These are phyloP conservation scores for Paramecium sonneborni DNA, from an alignment of 73 alveolate genomes.

Conservation along the genomic window DNA sequence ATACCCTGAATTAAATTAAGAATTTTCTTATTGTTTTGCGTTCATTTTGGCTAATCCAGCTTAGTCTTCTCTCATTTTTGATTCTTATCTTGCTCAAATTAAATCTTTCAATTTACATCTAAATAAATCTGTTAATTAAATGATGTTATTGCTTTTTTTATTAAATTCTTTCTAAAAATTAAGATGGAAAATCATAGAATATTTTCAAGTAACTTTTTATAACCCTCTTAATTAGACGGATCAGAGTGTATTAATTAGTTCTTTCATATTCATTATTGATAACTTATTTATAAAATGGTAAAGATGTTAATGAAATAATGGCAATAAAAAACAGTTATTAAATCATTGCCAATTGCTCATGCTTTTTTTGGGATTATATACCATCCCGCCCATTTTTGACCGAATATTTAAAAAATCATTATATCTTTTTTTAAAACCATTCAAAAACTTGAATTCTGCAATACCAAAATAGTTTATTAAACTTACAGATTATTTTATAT, in stretches of 20 bases:
- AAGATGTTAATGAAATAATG: too few relatives aligned
- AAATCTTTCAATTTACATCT: constrained; percentile 6
- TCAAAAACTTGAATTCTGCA: too few relatives aligned
- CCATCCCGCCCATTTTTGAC: constrained; percentile 91
- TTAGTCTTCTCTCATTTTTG: constrained; percentile 39
- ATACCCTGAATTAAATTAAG: background rate
- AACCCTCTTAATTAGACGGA: background rate
- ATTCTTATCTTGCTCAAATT: constrained; percentile 10
- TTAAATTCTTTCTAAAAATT: background rate
- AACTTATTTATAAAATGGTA: constrained; percentile 16
- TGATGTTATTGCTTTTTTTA: background rate
- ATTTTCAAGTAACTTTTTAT: background rate
- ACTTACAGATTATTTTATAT: too few relatives aligned
- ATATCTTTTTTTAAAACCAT: too few relatives aligned
- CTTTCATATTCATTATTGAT: constrained; percentile 22
- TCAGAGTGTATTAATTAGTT: background rate
- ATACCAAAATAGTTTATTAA: constrained; percentile 53
- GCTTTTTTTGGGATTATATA: constrained; percentile 75
- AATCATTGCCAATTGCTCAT: constrained; percentile 30
- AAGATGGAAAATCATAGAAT: background rate
- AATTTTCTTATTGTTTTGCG: background rate
- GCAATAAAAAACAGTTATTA: background rate
- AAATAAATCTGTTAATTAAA: constrained; percentile 11
- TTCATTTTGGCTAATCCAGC: constrained; percentile 35
- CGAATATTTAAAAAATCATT: constrained; percentile 83